These are phyloP conservation scores for Cryptosporidium viatorum DNA, from an alignment of 169 alveolate species.

Conservation along the genomic window DNA sequence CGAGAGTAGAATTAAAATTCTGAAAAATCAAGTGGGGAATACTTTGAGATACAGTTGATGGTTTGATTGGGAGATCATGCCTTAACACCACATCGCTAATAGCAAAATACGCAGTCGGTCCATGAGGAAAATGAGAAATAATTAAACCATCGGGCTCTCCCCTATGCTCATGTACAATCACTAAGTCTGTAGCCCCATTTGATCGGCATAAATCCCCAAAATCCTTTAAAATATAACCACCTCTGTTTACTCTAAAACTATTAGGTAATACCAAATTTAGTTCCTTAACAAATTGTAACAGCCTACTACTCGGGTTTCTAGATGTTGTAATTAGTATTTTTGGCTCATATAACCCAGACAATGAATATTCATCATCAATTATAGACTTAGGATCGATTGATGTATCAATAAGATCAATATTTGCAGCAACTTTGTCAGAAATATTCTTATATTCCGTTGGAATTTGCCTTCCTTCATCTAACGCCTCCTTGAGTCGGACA, in stretches of 20 bases:
- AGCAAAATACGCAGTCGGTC: constrained; percentile 99
- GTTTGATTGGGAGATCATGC: constrained; percentile 96
- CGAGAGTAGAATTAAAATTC: constrained; percentile 91
- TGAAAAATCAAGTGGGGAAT: constrained; percentile 97
- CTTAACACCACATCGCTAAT: constrained; percentile 94
- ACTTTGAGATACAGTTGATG: constrained; percentile 94
- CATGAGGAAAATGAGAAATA: constrained; percentile 98
- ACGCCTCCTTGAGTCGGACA: constrained; percentile 87
- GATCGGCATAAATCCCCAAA: constrained; percentile 92
- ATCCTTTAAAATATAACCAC: constrained; percentile 94
- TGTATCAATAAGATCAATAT: constrained; percentile 87
- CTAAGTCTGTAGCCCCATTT: constrained; percentile 94
- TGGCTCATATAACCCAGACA: constrained; percentile 92
- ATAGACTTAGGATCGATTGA: constrained; percentile 87
- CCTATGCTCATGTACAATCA: constrained; percentile 93
- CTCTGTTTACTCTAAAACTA: constrained; percentile 96
- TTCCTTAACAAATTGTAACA: constrained; percentile 96
- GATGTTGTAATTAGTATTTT: constrained; percentile 96
- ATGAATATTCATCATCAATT: constrained; percentile 92
- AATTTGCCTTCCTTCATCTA: constrained; percentile 87
- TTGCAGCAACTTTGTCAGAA: constrained; percentile 84
- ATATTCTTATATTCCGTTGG: constrained; percentile 89
- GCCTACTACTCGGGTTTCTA: constrained; percentile 94
- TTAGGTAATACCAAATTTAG: constrained; percentile 94
- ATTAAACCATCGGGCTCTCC: constrained; percentile 98